A percentile compares a stretch with the other conserved stretches of the same genome.
These are phyloP conservation scores for Backusella parvicylindrica DNA, from an alignment of 192 early-diverging fungal species.

Conservation along the genomic window DNA sequence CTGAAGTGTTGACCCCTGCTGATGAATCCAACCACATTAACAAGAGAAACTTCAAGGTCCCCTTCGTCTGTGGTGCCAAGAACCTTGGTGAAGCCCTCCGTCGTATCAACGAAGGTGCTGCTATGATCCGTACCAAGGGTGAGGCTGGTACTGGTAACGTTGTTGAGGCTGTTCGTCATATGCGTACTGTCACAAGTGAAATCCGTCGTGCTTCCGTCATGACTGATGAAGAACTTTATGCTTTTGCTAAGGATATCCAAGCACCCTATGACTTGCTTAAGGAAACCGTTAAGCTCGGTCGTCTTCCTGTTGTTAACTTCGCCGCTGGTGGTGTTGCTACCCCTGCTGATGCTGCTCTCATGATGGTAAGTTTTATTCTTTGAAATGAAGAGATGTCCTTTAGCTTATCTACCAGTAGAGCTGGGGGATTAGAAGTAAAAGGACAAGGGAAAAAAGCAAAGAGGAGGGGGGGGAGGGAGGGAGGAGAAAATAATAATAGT, in stretches of 20 bases:
- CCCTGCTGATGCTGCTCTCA: constrained; percentile 96
- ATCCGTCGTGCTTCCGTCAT: constrained; percentile 84
- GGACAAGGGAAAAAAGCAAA: background rate
- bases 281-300: constrained; percentile 81
- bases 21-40: constrained; percentile 96
- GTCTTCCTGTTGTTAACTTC: constrained; percentile 98
- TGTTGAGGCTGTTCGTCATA: constrained; percentile 96
- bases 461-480: background rate
- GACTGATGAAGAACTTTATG: constrained; percentile 87
- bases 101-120: constrained; percentile 94
- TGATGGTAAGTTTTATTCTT: constrained; percentile 67
- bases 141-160: constrained; percentile 98
- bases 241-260: constrained; percentile 95
- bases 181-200: constrained; percentile 81
- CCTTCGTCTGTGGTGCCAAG: constrained; percentile 95
- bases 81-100: constrained; percentile 98
- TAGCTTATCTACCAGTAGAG: background rate
- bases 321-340: constrained; percentile 97
- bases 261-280: constrained; percentile 89
- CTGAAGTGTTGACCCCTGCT: constrained; percentile 92
- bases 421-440: background rate
- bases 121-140: constrained; percentile 98
- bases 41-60: constrained; percentile 90
- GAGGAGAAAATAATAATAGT: background rate
- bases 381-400: background rate